Conservation (phyloP, 2,329 filamentous ascomycete genomes). For the Drechslera avenae region DNA sequence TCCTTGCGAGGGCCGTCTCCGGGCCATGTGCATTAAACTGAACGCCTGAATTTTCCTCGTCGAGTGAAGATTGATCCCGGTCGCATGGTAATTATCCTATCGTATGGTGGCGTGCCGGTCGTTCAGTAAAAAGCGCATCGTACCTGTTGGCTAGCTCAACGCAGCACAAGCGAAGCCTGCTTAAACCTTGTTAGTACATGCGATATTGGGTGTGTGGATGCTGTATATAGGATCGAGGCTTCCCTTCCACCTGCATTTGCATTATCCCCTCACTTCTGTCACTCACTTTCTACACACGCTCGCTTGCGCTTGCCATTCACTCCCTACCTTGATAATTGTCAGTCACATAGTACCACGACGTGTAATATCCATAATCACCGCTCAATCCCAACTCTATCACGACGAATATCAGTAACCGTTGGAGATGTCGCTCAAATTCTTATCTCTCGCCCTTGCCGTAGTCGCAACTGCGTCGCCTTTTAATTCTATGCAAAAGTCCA, state of each 20-base stretch:
- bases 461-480: slow-evolving; percentile 29
- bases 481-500: slow-evolving; percentile 25
- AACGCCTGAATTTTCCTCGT: too few relatives aligned
- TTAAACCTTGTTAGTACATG: slow-evolving; percentile 8
- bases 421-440: slow-evolving; percentile 32
- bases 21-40: too few relatives aligned
- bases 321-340: slow-evolving; percentile 5
- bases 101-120: slow-evolving; percentile 1
- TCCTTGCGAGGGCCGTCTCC: too few relatives aligned
- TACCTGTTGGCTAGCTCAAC: slow-evolving; percentile 8
- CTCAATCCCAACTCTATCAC: neutral
- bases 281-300: slow-evolving; percentile 12
- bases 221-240: slow-evolving; percentile 11
- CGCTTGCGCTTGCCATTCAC: slow-evolving; percentile 10
- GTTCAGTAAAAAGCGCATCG: slow-evolving; percentile 4
- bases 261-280: neutral
- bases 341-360: slow-evolving; percentile 10
- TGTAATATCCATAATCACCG: slow-evolving; percentile 4
- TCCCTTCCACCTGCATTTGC: neutral
- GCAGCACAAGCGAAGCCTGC: neutral
- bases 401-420: neutral
- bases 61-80: slow-evolving; percentile 1
- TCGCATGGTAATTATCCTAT: slow-evolving; percentile 1
- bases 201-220: neutral
- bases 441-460: slow-evolving; percentile 33